Evolutionary conservation across 805 yeast species (phyloP), one percentile per base, ranked within the genome.

Genomic region (Wickerhamomyces bisporus): DNA sequence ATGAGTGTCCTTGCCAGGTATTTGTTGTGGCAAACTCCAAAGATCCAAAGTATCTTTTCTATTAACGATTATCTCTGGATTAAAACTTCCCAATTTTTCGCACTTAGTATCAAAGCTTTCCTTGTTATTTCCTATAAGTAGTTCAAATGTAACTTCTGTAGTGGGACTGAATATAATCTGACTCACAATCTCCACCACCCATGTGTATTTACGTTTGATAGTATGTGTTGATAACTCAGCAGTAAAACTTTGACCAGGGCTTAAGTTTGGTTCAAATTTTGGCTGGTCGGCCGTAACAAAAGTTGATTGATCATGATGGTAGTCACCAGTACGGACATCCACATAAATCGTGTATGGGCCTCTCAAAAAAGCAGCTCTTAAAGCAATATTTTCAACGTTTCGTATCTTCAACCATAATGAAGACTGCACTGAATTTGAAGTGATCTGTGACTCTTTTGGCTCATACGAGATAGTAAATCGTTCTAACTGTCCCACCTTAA

Each of bases 271-370:
- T 49, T 83, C 87, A 53, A 71, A 85, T 20, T 64, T 63, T 0
- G 95, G 95, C 49, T 81, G 88, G 53, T 85, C 89, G 0, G 86
- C 86, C 3, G 89, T 78, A 12, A 82, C 70, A 50, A 80, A 80
- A 16, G 70, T 69, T 15, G 60, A 48, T 39, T 69, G 61, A 4
- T 71, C 60, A 41, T 71, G 77, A 34, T 73, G 68, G 49, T 71
- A 85, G 7, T 75, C 80, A 3, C 57, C 67, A 0, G 78, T 62
- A 35, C 77, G 61, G 25, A 86, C 75, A 58, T 85, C 94, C 28
- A 77, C 82, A 52, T 85, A 85, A 1, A 85, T 49, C n/a, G 78
- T 68, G 48, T 73, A 84, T 0, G 95, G 95, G 0, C 91, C 95
- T 40, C 84, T 75, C 14, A 85, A 56, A 47, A 75, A 80, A 0